Base-by-base conservation (phyloP, 106 monocot genomes). In the Dendrobium huoshanense region DNA sequence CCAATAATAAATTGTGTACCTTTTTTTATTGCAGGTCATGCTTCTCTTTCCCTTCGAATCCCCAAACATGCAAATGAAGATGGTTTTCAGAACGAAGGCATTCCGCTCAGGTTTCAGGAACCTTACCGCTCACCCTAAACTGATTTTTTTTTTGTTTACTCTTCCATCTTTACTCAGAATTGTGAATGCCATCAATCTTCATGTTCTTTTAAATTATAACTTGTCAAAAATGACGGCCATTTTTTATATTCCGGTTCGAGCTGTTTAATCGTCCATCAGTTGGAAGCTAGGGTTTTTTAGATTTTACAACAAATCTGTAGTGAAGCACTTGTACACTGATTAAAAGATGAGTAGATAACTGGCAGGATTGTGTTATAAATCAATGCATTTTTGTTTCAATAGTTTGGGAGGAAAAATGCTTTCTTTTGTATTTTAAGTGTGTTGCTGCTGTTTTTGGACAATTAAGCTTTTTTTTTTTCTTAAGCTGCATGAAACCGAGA, bases 51-150 rank as follows among this genome's bases (percentile, higher is more conserved):
- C 1, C 72, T 72, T 54, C 81, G 87, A 27, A 75, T 80, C 16
- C 75, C 81, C 17, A 95, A 91, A 78, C 84, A 89, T 58, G 83
- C 83, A 7, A 67, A 87, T 37, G 85, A 93, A 58, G 80, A 91
- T 80, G 83, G 82, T 25, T 84, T 83, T 80, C 47, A 74, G 17
- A 61, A 70, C 29, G 90, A 95, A 70, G 91, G 80, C 58, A 85
- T 93, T 51, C 95, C 95, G 54, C 77, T 91, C 56, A 95, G 81
- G 45, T 70, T 24, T 47, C 89, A 87, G 44, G 85, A 94, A 27
- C 85, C 83, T 17, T 78, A 58, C 55, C 58, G 73, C 31, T 77
- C 70, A 10, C 31, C 85, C 6, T 80, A 64, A 80, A 51, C 51
- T 51, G 51, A 13, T 51, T 51, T 3, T 79, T 40, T 20, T 45